These are phyloP conservation scores for Pleurotus giganteus DNA, from an alignment of 768 basidiomycete genomes.

Conservation along the genomic window DNA sequence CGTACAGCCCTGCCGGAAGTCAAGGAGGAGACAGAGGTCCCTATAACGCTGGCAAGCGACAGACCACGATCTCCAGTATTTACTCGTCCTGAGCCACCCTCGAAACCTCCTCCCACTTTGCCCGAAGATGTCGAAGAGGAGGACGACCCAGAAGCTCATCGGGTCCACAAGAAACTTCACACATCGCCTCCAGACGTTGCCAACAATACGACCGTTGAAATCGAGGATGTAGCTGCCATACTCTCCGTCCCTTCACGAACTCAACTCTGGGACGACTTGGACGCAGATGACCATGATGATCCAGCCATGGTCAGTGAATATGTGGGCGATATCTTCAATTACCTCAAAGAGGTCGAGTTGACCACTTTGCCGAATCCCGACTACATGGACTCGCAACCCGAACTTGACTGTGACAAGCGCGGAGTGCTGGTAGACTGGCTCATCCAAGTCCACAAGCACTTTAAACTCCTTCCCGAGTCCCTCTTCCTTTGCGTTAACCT, in stretches of 20 bases:
- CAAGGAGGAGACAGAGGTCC: slow-evolving; percentile 13
- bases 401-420: slow-evolving; percentile 88
- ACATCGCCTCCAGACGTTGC: slow-evolving; percentile 48
- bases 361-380: slow-evolving; percentile 75
- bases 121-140: slow-evolving; percentile 46
- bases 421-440: slow-evolving; percentile 91
- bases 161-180: slow-evolving; percentile 61
- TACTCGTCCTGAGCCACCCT: slow-evolving; percentile 4
- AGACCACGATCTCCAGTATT: slow-evolving; percentile 2
- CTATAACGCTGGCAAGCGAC: background rate
- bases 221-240: slow-evolving; percentile 37
- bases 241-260: slow-evolving; percentile 36
- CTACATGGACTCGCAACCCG: slow-evolving; percentile 83
- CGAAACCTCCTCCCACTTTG: slow-evolving; percentile 16
- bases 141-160: slow-evolving; percentile 21
- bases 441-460: slow-evolving; percentile 85
- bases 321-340: slow-evolving; percentile 82
- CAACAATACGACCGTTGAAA: slow-evolving; percentile 34
- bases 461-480: slow-evolving; percentile 85
- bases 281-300: slow-evolving; percentile 85
- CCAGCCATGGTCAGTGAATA: slow-evolving; percentile 93
- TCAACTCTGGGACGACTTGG: slow-evolving; percentile 79
- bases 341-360: slow-evolving; percentile 80
- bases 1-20: slow-evolving; percentile 10
- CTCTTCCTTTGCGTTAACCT: slow-evolving; percentile 89